Evolutionary conservation across 140 eudicot species (phyloP).

Genomic region (Senecio squalidus): DNA sequence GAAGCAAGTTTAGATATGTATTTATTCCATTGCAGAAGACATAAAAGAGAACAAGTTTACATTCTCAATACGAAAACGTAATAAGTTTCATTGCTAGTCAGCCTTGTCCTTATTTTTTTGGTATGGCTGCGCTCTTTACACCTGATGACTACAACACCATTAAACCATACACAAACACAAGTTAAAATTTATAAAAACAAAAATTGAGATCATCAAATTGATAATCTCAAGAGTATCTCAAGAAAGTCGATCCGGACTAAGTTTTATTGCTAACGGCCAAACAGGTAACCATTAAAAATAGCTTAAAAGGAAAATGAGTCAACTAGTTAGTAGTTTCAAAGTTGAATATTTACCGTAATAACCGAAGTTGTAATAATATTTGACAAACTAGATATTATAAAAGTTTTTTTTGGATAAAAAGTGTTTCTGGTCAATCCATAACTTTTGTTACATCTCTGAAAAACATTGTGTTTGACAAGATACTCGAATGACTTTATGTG

Average conservation of each 20-base stretch:
- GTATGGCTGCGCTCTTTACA: conserved; percentile 20
- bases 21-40: conserved; percentile 17
- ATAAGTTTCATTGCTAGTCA: conserved; percentile 2
- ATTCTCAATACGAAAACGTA: neutral
- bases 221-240: neutral
- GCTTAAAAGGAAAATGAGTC: too few species aligned
- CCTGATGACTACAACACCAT: conserved; percentile 29
- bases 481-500: neutral
- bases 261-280: too few species aligned
- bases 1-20: neutral
- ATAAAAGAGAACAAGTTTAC: conserved; percentile 3
- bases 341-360: neutral
- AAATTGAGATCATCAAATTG: neutral
- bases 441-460: neutral
- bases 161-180: conserved; percentile 11
- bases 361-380: neutral
- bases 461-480: neutral
- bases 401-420: too few species aligned
- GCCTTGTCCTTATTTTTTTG: conserved; percentile 24
- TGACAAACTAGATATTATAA: neutral
- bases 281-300: too few species aligned
- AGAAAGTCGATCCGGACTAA: neutral
- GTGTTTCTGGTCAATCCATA: neutral
- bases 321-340: too few species aligned
- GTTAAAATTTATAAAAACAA: neutral